A percentile compares a stretch with the other conserved stretches of the same genome.
Evolutionary conservation across 2,329 filamentous ascomycete species (phyloP).

Genomic region (Pseudocercospora musae): DNA sequence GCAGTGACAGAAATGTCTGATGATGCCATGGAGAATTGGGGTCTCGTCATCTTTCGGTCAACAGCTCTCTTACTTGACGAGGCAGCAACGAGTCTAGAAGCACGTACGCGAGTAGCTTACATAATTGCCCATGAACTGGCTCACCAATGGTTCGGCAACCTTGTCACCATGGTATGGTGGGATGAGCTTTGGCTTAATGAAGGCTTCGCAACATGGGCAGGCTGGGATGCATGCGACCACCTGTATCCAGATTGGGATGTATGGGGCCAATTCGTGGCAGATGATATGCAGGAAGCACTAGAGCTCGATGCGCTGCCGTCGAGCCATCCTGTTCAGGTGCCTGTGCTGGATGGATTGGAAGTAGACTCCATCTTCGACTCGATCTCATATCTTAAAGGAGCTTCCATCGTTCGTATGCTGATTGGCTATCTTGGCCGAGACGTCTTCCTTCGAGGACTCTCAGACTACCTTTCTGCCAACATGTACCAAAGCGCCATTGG

Average conservation of each 20-base stretch:
- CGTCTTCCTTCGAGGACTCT: conserved; percentile 84
- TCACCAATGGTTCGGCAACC: conserved; percentile 93
- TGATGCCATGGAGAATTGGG: conserved; percentile 95
- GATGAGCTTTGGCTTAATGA: conserved; percentile 80
- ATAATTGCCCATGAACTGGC: conserved; percentile 97
- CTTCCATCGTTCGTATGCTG: conserved; percentile 94
- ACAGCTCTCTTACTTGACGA: conserved; percentile 97
- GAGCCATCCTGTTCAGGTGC: conserved; percentile 94
- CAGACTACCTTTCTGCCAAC: conserved; percentile 82
- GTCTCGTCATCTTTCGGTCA: conserved; percentile 85
- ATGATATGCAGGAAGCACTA: conserved; percentile 89
- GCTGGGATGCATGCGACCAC: conserved; percentile 87
- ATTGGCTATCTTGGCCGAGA: conserved; percentile 84
- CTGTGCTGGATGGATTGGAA: conserved; percentile 87
- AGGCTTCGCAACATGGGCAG: conserved; percentile 94
- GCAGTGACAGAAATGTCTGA: conserved; percentile 86
- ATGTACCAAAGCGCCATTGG: conserved; percentile 89
- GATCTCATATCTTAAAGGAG: conserved; percentile 95
- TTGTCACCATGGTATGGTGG: conserved; percentile 95
- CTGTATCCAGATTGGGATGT: conserved; percentile 97
- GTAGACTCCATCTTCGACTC: conserved; percentile 97
- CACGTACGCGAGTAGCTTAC: conserved; percentile 92
- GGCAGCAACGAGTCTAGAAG: conserved; percentile 81
- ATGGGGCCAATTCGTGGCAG: conserved; percentile 95
- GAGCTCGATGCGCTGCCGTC: conserved; percentile 83